Evolutionary conservation across 176 grass and related monocot species (phyloP), one percentile per base, ranked within the genome.

Genomic region (Oryza officinalis): DNA sequence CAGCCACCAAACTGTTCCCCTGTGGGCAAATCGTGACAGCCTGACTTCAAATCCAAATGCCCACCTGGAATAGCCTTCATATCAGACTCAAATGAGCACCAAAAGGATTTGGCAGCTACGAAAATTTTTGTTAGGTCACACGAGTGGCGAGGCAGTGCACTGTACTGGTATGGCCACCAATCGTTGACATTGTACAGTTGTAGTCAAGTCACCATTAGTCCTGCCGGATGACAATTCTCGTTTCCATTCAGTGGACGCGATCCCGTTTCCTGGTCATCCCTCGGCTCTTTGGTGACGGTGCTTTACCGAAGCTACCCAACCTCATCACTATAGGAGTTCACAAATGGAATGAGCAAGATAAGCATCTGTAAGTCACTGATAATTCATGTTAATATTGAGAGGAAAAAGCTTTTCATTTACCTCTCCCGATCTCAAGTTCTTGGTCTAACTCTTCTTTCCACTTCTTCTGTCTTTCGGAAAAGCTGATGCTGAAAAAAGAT

Each of bases 371-470:
- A 63, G 9, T 3, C 1, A 65, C 23, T 20, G 10, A 54, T 15
- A 20, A 49, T 64, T n/a, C 35, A 76, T 64, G 41, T 40, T 77
- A 45, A 32, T 46, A 65, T 22, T 76, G 61, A 27, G 64, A 71
- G 17, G 35, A 18, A 1, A 14, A 17, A 13, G 54, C 6, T 31
- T 49, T 27, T 32, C n/a, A 57, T 65, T 79, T 93, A 97, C 95
- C 92, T 91, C 95, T 92, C 63, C 89, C 78, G 63, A 79, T 91
- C 84, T 94, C 91, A 57, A 97, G 92, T 78, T 97, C 95, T 82
- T 89, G 92, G 71, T 88, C 79, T 50, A 97, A 81, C 69, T 97
- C 95, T 86, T 97, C 92, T 67, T 92, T 93, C 95, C 95, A 97
- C 80, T 91, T 94, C 69, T 66, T 88, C 33, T 83, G 77, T 45